phyloP scores from a whole-genome alignment of 805 yeast species.

The Maudiozyma barnettii region DNA sequence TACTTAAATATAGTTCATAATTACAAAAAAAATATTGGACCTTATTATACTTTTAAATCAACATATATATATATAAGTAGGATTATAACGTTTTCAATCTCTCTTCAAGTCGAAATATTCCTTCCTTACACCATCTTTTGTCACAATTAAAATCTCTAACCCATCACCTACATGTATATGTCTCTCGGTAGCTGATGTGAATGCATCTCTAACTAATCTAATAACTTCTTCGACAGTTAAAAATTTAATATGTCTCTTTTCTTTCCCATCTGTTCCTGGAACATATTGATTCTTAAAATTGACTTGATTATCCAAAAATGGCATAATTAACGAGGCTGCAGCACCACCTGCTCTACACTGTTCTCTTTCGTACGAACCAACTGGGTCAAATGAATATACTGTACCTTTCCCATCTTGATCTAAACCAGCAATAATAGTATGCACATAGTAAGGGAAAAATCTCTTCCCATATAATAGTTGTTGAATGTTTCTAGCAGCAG shows the following conservation, averaged over 20 bases:
- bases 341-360: constrained; percentile 98
- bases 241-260: constrained; percentile 51
- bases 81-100: constrained; percentile 42
- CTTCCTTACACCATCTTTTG: constrained; percentile 83
- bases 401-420: constrained; percentile 85
- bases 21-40: too few relatives aligned
- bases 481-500: constrained; percentile 87
- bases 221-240: constrained; percentile 77
- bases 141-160: constrained; percentile 78
- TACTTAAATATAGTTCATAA: too few relatives aligned
- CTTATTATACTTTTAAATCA: too few relatives aligned
- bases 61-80: constrained; percentile 2
- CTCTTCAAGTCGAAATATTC: constrained; percentile 81
- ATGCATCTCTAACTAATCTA: constrained; percentile 84
- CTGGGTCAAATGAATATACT: constrained; percentile 93
- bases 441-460: constrained; percentile 93
- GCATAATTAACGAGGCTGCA: constrained; percentile 92
- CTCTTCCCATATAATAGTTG: constrained; percentile 86
- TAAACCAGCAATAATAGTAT: constrained; percentile 88
- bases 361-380: constrained; percentile 94
- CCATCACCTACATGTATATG: constrained; percentile 98
- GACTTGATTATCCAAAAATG: constrained; percentile 95
- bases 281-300: constrained; percentile 87
- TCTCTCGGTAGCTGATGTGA: constrained; percentile 93
- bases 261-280: constrained; percentile 64